Percentiles rank a stretch among this genome's conserved stretches.
These are phyloP conservation scores for Monosporascus sp. DNA, from an alignment of 2,329 filamentous ascomycete species.

Conservation along the genomic window DNA sequence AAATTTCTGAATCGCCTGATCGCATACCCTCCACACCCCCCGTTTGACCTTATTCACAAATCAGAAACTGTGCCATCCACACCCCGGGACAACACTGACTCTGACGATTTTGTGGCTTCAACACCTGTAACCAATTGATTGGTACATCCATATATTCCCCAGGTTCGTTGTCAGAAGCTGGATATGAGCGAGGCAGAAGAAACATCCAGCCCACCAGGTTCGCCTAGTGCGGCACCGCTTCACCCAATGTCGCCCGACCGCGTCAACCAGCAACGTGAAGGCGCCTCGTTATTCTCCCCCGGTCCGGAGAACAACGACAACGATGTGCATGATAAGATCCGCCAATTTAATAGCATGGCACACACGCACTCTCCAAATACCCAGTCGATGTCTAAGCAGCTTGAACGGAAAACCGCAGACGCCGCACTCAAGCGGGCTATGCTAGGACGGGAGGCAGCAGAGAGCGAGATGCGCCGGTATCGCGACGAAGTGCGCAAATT, in stretches of 20 bases:
- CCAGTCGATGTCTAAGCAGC: constrained; percentile 43
- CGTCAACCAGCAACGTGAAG: constrained; percentile 24
- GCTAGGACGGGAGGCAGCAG: constrained; percentile 65
- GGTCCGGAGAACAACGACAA: constrained; percentile 21
- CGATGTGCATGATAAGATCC: constrained; percentile 30
- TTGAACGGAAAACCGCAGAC: constrained; percentile 61
- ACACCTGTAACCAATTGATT: background rate
- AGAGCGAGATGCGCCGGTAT: constrained; percentile 59
- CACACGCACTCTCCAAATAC: constrained; percentile 8
- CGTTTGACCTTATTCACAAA: no score
- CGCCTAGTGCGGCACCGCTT: constrained; percentile 21
- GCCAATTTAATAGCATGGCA: constrained; percentile 27
- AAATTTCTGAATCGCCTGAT: no score
- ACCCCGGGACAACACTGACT: no score
- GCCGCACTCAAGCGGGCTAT: constrained; percentile 62
- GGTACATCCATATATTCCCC: background rate
- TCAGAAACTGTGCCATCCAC: no score
- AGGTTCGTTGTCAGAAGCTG: background rate
- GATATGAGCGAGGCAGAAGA: constrained; percentile 20
- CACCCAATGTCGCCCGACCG: constrained; percentile 25
- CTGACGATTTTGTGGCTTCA: no score
- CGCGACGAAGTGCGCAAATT: constrained; percentile 55
- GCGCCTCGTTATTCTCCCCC: constrained; percentile 11
- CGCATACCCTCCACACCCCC: no score
- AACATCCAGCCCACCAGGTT: constrained; percentile 14